These are phyloP conservation scores for Candida sojae DNA, from an alignment of 1,139 yeast species.

Conservation along the genomic window DNA sequence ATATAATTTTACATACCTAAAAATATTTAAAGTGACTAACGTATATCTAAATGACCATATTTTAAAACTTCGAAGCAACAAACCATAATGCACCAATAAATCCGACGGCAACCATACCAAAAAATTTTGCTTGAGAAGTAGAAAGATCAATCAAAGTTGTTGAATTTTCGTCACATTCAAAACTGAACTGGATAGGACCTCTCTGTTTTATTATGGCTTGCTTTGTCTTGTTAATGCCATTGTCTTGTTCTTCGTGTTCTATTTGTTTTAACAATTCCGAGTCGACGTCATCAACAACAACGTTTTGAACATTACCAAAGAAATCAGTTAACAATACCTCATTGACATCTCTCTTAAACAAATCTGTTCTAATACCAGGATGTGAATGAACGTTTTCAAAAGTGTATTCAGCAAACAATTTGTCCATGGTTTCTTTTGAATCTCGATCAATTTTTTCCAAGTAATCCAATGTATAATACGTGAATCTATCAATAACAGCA, in stretches of 20 bases:
- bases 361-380: constrained; percentile 86
- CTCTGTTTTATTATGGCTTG: constrained; percentile 1
- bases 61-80: constrained; percentile 15
- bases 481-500: constrained; percentile 95
- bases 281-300: constrained; percentile 63
- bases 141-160: constrained; percentile 16
- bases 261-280: constrained; percentile 23
- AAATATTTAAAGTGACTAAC: too few relatives aligned
- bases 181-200: constrained; percentile 13
- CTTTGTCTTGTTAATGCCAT: not conserved
- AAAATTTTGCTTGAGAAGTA: constrained; percentile 16
- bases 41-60: not conserved
- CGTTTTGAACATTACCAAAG: constrained; percentile 90
- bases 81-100: constrained; percentile 25
- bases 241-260: not conserved
- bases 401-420: constrained; percentile 81
- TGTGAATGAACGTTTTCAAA: constrained; percentile 86
- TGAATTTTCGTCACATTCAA: constrained; percentile 15
- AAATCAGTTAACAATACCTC: constrained; percentile 87
- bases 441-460: constrained; percentile 78
- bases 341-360: constrained; percentile 65
- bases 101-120: constrained; percentile 19
- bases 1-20: too few relatives aligned
- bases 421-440: constrained; percentile 74
- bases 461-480: constrained; percentile 87